Percentiles rank a stretch among this genome's conserved stretches.
These are phyloP conservation scores for Aspergillus sp. DNA, from an alignment of 2,329 filamentous ascomycete species.

Conservation along the genomic window DNA sequence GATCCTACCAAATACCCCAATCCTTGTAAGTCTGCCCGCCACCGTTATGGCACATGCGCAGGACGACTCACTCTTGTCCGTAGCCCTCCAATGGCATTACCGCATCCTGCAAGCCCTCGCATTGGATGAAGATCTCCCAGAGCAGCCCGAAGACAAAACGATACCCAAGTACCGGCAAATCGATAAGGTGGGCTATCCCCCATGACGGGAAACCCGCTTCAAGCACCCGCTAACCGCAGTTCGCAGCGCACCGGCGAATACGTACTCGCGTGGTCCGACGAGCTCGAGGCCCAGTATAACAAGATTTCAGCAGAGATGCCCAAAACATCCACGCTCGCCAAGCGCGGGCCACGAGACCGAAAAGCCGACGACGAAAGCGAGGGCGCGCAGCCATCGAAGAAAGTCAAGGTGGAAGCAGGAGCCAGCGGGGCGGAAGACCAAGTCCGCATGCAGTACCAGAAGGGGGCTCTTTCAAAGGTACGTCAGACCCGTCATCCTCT, in stretches of 20 bases:
- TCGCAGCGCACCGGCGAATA: conserved; percentile 61
- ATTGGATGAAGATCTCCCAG: conserved; percentile 80
- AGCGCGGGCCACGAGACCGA: conserved; percentile 32
- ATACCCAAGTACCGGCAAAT: conserved; percentile 79
- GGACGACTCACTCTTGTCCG: conserved; percentile 1
- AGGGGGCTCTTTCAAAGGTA: conserved; percentile 36
- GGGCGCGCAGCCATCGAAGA: conserved; percentile 33
- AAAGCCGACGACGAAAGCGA: conserved; percentile 16
- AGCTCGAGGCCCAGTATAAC: conserved; percentile 52
- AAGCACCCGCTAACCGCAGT: conserved; percentile 1
- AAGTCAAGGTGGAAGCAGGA: conserved; percentile 32
- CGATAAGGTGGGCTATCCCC: conserved; percentile 48
- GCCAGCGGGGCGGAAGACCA: conserved; percentile 25
- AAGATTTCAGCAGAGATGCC: conserved; percentile 34
- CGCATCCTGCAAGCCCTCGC: conserved; percentile 84
- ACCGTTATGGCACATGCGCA: no score
- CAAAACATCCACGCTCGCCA: conserved; percentile 36
- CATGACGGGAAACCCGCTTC: background rate
- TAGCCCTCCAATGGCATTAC: conserved; percentile 90
- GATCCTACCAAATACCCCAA: conserved; percentile 86
- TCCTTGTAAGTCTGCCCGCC: conserved; percentile 39
- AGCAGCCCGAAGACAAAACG: conserved; percentile 65
- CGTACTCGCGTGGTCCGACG: conserved; percentile 65
- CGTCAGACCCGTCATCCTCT: conserved; percentile 1
- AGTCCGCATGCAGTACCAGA: conserved; percentile 33